These are phyloP conservation scores for Pythium oligandrum DNA, from an alignment of 352 stramenopile genomes.

Conservation along the genomic window DNA sequence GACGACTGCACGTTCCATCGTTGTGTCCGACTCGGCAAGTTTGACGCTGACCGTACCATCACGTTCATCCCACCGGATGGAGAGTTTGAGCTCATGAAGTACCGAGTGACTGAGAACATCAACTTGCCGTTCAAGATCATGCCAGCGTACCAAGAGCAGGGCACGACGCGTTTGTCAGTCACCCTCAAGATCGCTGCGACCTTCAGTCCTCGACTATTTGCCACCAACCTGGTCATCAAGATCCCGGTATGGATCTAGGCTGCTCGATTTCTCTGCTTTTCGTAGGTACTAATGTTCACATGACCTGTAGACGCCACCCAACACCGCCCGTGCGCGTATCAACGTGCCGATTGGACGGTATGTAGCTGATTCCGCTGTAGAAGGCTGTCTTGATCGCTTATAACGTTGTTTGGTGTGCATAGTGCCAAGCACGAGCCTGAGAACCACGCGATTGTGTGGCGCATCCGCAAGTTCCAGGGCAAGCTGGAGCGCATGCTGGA, in stretches of 20 bases:
- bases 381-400: background rate
- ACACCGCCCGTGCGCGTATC: constrained; percentile 95
- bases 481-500: constrained; percentile 94
- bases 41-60: constrained; percentile 96
- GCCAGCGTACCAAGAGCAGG: constrained; percentile 95
- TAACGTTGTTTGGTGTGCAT: background rate
- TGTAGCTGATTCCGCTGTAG: background rate
- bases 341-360: constrained; percentile 90
- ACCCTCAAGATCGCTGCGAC: constrained; percentile 89
- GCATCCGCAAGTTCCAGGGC: constrained; percentile 96
- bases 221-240: constrained; percentile 96
- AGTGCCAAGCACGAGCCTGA: constrained; percentile 97
- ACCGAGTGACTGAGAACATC: constrained; percentile 96
- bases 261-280: background rate
- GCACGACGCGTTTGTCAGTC: constrained; percentile 69
- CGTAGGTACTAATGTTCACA: too few species aligned
- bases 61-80: constrained; percentile 98
- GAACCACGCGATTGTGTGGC: constrained; percentile 98
- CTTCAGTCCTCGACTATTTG: constrained; percentile 95
- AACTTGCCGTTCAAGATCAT: constrained; percentile 98
- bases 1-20: constrained; percentile 99
- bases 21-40: constrained; percentile 97
- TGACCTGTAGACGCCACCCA: constrained; percentile 76
- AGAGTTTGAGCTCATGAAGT: constrained; percentile 99
- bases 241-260: constrained; percentile 52